These are phyloP conservation scores for Mycena leptocephala DNA, from an alignment of 768 basidiomycete species.

Conservation along the genomic window DNA sequence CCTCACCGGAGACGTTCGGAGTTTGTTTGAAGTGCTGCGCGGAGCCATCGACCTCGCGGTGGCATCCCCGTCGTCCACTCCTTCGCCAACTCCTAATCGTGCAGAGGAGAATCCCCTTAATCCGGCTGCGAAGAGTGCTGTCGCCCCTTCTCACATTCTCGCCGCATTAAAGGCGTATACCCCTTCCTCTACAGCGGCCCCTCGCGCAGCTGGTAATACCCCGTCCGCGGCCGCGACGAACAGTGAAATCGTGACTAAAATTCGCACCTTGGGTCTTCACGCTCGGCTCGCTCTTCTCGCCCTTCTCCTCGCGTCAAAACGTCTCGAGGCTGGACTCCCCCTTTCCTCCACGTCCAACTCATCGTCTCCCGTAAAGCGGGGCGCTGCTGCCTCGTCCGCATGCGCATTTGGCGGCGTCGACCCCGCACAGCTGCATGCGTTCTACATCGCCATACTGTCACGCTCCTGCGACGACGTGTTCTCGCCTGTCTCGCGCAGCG, in stretches of 20 bases:
- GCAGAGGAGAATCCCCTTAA: slow-evolving; percentile 54
- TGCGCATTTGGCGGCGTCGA: slow-evolving; percentile 64
- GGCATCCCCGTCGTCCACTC: slow-evolving; percentile 39
- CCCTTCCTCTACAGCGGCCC: slow-evolving; percentile 56
- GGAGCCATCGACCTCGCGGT: slow-evolving; percentile 83
- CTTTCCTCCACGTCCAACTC: slow-evolving; percentile 58
- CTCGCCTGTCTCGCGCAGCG: slow-evolving; percentile 79
- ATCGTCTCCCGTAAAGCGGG: slow-evolving; percentile 70
- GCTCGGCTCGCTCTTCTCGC: slow-evolving; percentile 79
- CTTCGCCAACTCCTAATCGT: slow-evolving; percentile 34
- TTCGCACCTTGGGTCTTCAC: slow-evolving; percentile 81
- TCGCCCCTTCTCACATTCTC: slow-evolving; percentile 81
- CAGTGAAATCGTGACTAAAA: slow-evolving; percentile 78
- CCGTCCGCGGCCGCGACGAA: slow-evolving; percentile 42
- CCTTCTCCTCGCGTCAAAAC: slow-evolving; percentile 75
- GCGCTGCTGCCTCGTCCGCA: slow-evolving; percentile 52
- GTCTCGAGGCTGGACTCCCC: slow-evolving; percentile 71
- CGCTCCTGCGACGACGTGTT: slow-evolving; percentile 72
- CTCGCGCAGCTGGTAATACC: slow-evolving; percentile 40
- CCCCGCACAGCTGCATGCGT: slow-evolving; percentile 72
- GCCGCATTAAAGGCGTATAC: slow-evolving; percentile 83
- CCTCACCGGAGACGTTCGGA: slow-evolving; percentile 87
- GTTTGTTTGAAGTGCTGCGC: slow-evolving; percentile 85
- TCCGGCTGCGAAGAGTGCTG: slow-evolving; percentile 53
- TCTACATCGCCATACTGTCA: slow-evolving; percentile 73